phyloP scores from a whole-genome alignment of 306 rosid species.

The Sesbania bispinosa region DNA sequence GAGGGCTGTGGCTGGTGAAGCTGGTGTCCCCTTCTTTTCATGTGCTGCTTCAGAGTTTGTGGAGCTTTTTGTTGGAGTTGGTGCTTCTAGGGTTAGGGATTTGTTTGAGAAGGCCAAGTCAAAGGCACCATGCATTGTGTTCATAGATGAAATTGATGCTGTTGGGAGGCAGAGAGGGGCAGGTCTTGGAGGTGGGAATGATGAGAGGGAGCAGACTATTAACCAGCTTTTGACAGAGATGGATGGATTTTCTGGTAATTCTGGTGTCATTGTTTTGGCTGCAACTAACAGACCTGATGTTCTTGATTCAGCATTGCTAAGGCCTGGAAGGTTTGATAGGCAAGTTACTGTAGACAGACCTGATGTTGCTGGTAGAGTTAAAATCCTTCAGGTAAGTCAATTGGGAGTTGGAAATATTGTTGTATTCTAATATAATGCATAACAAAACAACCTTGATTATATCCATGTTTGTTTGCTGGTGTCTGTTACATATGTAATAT shows the following conservation, averaged over 20 bases:
- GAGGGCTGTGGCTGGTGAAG: slow-evolving; percentile 90
- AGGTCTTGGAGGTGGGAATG: slow-evolving; percentile 97
- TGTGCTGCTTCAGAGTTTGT: slow-evolving; percentile 98
- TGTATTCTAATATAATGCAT: too few relatives aligned
- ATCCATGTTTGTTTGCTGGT: too few relatives aligned
- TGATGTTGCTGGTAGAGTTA: slow-evolving; percentile 96
- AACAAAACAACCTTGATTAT: too few relatives aligned
- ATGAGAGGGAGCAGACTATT: slow-evolving; percentile 98
- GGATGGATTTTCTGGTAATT: slow-evolving; percentile 98
- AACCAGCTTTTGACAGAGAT: slow-evolving; percentile 97
- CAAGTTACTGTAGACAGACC: slow-evolving; percentile 99
- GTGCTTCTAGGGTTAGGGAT: slow-evolving; percentile 94
- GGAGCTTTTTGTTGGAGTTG: slow-evolving; percentile 91
- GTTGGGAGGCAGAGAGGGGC: slow-evolving; percentile 99
- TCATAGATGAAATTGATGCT: slow-evolving; percentile 95
- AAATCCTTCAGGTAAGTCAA: slow-evolving; percentile 92
- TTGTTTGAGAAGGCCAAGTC: slow-evolving; percentile 97
- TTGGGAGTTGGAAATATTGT: too few relatives aligned
- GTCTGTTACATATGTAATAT: too few relatives aligned
- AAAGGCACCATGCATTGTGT: slow-evolving; percentile 98
- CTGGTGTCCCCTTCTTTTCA: slow-evolving; percentile 92
- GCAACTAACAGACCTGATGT: slow-evolving; percentile 97
- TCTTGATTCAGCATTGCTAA: slow-evolving; percentile 78
- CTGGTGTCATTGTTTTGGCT: slow-evolving; percentile 95
- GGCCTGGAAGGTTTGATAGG: slow-evolving; percentile 95